Evolutionary conservation across 2,329 filamentous ascomycete genomes (phyloP), one percentile per base, ranked within the genome.

Genomic region (Penicillium capsulatum): DNA sequence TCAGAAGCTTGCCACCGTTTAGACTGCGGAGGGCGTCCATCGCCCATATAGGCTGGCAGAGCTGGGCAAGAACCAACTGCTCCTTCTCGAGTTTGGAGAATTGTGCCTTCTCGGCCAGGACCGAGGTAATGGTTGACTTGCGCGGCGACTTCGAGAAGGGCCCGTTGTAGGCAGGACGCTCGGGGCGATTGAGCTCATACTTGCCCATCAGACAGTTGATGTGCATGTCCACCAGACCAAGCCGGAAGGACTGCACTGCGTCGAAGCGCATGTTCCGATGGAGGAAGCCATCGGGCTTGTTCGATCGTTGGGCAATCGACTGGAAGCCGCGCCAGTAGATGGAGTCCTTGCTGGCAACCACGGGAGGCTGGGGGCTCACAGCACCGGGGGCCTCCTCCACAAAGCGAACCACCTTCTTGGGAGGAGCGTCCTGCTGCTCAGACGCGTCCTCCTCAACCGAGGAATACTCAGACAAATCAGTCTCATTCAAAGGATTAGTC

Each of bases 251-350:
- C 61, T 96, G 91, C 33, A 96, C 74, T 16, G 88, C 87, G 61
- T 97, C 91, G 44, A 91, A 94, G 34, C 92, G 84, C 16, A 86
- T 78, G 40, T 87, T 80, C 29, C 87, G 84, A 63, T 94, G 86
- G 38, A 94, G 77, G 60, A 95, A 95, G 7, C 83, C 81, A 63
- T 97, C 92, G 13, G 74, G 71, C 37, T 74, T 72, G 40, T 79
- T 80, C 10, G 79, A 80, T 20, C 79, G 78, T 42, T 85, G 76
- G 31, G 82, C 70, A 51, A 86, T 77, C 58, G 84, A 81, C 52
- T 88, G 81, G 63, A 95, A 96, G 7, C 88, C 88, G 45, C 86
- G 83, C 68, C 89, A 91, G 66, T 95, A 96, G 4, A 90, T 85
- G 3, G 84, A 83, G 57, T 92, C 86, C 58, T 77, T 81, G 65